Percentiles rank a stretch among this genome's conserved stretches.
Evolutionary conservation across 768 basidiomycete species (phyloP).

Genomic region (Pleurotus tuber-regium): DNA sequence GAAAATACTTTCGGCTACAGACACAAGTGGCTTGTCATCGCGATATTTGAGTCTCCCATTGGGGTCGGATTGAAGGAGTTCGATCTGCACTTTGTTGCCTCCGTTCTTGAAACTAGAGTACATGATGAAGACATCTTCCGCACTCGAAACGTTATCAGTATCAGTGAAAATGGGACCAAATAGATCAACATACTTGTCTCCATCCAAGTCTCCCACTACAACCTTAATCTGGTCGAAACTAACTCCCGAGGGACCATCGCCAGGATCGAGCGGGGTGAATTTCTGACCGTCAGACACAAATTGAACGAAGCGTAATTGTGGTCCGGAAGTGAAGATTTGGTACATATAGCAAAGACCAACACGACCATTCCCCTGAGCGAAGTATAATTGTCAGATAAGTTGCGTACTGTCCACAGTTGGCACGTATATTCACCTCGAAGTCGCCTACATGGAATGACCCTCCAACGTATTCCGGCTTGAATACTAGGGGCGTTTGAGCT

Average conservation of each 20-base stretch:
- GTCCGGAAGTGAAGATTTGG: not conserved
- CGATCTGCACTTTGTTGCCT: not conserved
- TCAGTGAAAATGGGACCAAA: no score
- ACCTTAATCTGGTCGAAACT: not conserved
- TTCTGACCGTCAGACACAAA: not conserved
- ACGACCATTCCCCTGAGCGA: not conserved
- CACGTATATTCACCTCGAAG: not conserved
- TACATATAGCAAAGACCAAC: not conserved
- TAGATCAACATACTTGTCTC: not conserved
- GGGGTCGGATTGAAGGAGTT: not conserved
- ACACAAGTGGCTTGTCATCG: not conserved
- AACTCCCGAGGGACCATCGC: not conserved
- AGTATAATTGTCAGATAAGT: not conserved
- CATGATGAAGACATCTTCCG: not conserved
- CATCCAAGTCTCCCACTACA: not conserved
- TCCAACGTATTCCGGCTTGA: constrained; percentile 6
- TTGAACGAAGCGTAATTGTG: not conserved
- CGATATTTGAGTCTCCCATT: not conserved
- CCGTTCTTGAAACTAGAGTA: not conserved
- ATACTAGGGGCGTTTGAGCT: not conserved
- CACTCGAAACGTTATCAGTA: not conserved
- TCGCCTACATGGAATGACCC: not conserved
- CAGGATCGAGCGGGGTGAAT: not conserved
- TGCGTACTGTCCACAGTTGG: no score
- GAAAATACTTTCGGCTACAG: not conserved